Evolutionary conservation across 495 filamentous ascomycete genomes (phyloP), one percentile per base, ranked within the genome.

Genomic region (Podospora conica): DNA sequence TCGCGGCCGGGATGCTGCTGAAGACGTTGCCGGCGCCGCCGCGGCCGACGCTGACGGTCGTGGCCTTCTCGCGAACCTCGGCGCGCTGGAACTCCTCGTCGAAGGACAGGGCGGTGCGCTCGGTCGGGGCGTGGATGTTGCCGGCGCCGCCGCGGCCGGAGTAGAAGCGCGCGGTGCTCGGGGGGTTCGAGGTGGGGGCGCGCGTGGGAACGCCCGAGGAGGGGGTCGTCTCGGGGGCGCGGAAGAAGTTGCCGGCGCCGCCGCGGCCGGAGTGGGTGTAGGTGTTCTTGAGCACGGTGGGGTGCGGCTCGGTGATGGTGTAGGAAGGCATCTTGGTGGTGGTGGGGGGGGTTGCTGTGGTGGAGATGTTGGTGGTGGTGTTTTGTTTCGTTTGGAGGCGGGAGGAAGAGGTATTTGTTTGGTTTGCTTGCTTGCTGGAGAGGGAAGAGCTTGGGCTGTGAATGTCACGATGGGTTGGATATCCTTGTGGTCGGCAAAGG

Each of bases 141-240:
- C 95, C 95, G 56, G 89, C 92, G 31, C 95, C 95, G 58, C 95
- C 95, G 33, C 94, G 89, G 69, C 95, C 94, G 18, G 88, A 87
- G 71, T 84, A 85, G 86, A 89, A 96, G 71, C 83, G 83, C 60
- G 80, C 77, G 58, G 69, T 77, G 21, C 76, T 77, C 55, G 75
- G 66, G 66, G 64, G 27, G n/a, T 63, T 29, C 15, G 69, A 18
- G 10, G 71, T 20, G 48, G 64, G 25, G 62, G 69, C 20, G 63
- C 69, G 67, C 11, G 76, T 80, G 3, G 75, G 71, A 21, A 80
- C 65, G 67, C 78, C 75, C 55, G 74, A 55, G 9, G 80, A 72
- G 5, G 82, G 70, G 59, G 86, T 83, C 56, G 87, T 90, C 65
- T 83, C 79, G 61, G 85, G 83, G 65, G 87, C 85, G 74, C 88